A percentile compares a stretch with the other conserved stretches of the same genome.
phyloP scores from a whole-genome alignment of 306 rosid species.

The Nissolia schottii region DNA sequence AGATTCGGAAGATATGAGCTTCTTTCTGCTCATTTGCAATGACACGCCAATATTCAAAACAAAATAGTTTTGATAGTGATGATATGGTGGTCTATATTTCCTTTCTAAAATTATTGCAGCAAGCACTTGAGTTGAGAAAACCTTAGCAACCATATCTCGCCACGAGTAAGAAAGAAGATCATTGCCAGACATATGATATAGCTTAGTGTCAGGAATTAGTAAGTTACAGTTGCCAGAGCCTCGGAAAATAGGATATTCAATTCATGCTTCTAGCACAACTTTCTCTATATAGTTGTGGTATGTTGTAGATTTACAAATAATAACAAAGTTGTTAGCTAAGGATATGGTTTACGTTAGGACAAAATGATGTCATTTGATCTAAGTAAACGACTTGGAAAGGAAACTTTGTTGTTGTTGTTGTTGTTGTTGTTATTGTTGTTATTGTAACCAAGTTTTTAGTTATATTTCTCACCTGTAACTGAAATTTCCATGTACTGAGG shows the following conservation, averaged over 20 bases:
- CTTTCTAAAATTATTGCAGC: neutral
- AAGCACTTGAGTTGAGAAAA: neutral
- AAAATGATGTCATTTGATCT: neutral
- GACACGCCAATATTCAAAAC: neutral
- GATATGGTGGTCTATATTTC: neutral
- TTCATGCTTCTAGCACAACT: neutral
- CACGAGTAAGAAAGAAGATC: neutral
- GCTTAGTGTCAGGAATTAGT: neutral
- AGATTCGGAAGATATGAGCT: slow-evolving; percentile 3
- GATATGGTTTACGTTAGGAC: neutral
- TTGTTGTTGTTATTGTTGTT: neutral
- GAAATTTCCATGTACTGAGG: neutral
- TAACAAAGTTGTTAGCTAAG: slow-evolving; percentile 3
- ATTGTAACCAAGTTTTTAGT: neutral
- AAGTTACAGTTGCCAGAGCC: neutral
- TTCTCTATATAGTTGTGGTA: neutral
- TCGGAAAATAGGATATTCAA: neutral
- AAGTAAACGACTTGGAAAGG: neutral
- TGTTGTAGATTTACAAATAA: neutral
- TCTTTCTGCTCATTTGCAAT: neutral
- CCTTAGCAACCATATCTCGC: neutral
- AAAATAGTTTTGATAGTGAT: neutral
- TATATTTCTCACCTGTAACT: neutral
- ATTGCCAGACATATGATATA: neutral
- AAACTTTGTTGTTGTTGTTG: neutral